These are phyloP conservation scores for Smittium mucronatum DNA, from an alignment of 371 early-diverging fungal genomes.

Conservation along the genomic window DNA sequence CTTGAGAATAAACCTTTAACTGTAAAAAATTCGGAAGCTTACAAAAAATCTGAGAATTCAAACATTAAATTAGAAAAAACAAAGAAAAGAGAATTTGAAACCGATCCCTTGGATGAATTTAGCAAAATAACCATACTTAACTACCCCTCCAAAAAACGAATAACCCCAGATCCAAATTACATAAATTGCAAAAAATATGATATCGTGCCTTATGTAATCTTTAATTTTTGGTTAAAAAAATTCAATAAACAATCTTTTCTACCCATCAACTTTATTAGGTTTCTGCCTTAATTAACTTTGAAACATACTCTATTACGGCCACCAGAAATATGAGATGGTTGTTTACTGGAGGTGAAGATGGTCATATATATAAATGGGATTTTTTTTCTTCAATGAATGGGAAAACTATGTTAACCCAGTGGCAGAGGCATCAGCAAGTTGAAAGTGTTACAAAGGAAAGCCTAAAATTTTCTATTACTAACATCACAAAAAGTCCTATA, in stretches of 20 bases:
- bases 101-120: background rate
- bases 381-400: slow-evolving; percentile 79
- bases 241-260: no score
- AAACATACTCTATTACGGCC: slow-evolving; percentile 57
- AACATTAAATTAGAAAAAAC: background rate
- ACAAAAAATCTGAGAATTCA: no score
- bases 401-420: slow-evolving; percentile 61
- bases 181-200: slow-evolving; percentile 11
- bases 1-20: no score
- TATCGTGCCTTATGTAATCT: slow-evolving; percentile 7
- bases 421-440: slow-evolving; percentile 68
- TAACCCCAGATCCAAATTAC: background rate
- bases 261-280: no score
- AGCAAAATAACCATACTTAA: slow-evolving; percentile 17
- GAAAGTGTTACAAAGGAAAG: slow-evolving; percentile 68
- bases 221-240: background rate
- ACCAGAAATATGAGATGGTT: slow-evolving; percentile 82
- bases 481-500: no score
- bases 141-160: slow-evolving; percentile 14
- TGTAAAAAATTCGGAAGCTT: no score
- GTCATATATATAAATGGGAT: slow-evolving; percentile 85
- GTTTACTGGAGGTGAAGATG: slow-evolving; percentile 87
- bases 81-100: background rate
- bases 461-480: background rate
- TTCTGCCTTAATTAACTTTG: slow-evolving; percentile 42